A percentile compares a stretch with the other conserved stretches of the same genome.
Evolutionary conservation across 1,284 basidiomycete genomes (phyloP).

Genomic region (Volvariella volvacea): DNA sequence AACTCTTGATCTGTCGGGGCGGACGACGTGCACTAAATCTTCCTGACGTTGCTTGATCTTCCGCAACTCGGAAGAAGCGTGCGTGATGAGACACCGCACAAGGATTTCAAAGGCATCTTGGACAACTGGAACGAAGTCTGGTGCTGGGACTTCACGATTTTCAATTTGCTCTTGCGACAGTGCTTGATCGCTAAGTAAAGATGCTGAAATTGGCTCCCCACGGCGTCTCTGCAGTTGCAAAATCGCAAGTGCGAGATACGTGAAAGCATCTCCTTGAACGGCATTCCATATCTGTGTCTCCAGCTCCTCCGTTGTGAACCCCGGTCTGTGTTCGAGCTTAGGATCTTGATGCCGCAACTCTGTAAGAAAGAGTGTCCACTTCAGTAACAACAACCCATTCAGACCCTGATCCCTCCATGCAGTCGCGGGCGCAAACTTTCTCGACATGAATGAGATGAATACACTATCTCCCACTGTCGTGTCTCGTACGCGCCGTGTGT

Average conservation of each 20-base stretch:
- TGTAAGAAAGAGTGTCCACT: constrained; percentile 84
- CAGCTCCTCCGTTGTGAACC: constrained; percentile 72
- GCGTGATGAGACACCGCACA: constrained; percentile 67
- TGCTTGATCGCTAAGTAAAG: constrained; percentile 34
- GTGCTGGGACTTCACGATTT: constrained; percentile 50
- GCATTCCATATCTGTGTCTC: constrained; percentile 79
- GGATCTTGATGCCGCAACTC: constrained; percentile 67
- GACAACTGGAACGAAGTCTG: constrained; percentile 63
- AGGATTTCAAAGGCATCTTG: constrained; percentile 68
- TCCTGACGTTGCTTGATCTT: constrained; percentile 91
- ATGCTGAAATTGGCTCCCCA: constrained; percentile 33
- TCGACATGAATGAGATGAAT: constrained; percentile 49
- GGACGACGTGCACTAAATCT: constrained; percentile 66
- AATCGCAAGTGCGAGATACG: constrained; percentile 59
- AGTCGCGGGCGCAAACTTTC: constrained; percentile 41
- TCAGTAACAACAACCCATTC: constrained; percentile 71
- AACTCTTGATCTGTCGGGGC: constrained; percentile 48
- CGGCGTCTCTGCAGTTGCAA: constrained; percentile 44
- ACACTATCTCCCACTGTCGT: constrained; percentile 36
- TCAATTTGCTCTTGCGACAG: constrained; percentile 42
- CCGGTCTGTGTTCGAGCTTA: constrained; percentile 53
- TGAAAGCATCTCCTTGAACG: constrained; percentile 79
- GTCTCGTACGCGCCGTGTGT: constrained; percentile 36
- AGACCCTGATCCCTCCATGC: constrained; percentile 72
- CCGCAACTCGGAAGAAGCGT: constrained; percentile 81